Conservation (phyloP, 306 rosid species). For the Dalbergia cochinchinensis region DNA sequence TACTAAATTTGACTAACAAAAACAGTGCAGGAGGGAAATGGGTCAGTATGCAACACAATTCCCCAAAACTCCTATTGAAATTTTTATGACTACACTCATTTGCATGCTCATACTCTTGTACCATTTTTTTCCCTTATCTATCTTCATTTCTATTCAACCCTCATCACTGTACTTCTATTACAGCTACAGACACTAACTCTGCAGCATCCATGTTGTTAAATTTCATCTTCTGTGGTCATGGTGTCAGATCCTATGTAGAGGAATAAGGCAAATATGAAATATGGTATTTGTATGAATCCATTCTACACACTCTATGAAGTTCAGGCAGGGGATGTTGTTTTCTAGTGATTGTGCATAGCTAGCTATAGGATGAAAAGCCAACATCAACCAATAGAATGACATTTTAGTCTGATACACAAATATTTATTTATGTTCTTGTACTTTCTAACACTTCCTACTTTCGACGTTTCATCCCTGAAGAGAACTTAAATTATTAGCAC, state of each 20-base stretch:
- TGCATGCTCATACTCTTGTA: constrained; percentile 2
- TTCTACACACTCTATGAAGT: constrained; percentile 15
- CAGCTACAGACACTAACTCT: constrained; percentile 7
- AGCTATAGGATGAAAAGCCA: background rate
- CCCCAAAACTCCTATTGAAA: background rate
- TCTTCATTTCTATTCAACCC: background rate
- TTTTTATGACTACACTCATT: background rate
- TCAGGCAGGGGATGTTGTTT: too few relatives aligned
- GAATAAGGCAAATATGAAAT: background rate
- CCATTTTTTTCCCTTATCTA: background rate
- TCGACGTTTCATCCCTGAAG: background rate
- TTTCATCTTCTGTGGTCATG: background rate
- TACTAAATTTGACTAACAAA: background rate
- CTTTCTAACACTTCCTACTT: constrained; percentile 22
- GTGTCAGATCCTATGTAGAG: background rate
- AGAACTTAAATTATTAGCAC: constrained; percentile 12
- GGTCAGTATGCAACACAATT: background rate
- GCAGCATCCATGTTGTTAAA: background rate
- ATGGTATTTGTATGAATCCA: constrained; percentile 8
- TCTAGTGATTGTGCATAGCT: background rate
- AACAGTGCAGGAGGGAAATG: background rate
- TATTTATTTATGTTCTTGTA: background rate
- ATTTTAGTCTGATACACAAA: constrained; percentile 9
- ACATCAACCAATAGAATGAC: background rate
- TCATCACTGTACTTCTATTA: background rate